phyloP scores from a whole-genome alignment of 2,329 filamentous ascomycete genomes.

The Blumeriella jaapii region DNA sequence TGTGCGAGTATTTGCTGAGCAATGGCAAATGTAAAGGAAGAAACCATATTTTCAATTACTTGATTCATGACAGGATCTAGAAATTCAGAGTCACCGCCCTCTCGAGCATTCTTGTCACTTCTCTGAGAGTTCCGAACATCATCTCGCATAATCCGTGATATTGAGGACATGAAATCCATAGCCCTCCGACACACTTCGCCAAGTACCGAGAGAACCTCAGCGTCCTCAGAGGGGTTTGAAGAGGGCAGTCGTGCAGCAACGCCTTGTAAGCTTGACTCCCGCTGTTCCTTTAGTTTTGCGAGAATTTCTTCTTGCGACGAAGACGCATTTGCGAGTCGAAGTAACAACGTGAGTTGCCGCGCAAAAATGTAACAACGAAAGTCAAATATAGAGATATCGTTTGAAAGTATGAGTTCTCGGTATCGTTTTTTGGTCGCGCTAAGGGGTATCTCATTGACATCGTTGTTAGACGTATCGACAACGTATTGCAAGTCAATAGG shows the following conservation, averaged over 20 bases:
- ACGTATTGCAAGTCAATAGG: conserved; percentile 40
- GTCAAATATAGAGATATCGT: conserved; percentile 92
- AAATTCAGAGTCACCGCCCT: conserved; percentile 22
- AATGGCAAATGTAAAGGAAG: conserved; percentile 67
- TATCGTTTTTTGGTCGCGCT: conserved; percentile 66
- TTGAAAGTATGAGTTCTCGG: conserved; percentile 81
- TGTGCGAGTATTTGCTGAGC: conserved; percentile 67
- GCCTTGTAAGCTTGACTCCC: conserved; percentile 45
- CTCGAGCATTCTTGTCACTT: conserved; percentile 12
- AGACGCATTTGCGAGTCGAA: conserved; percentile 68
- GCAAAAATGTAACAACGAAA: conserved; percentile 91
- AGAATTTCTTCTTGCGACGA: conserved; percentile 51
- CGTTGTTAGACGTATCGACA: conserved; percentile 26
- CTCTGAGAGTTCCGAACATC: conserved; percentile 58
- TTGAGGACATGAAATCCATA: conserved; percentile 71
- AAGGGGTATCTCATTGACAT: conserved; percentile 47
- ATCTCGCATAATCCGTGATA: conserved; percentile 66
- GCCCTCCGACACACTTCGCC: conserved; percentile 77
- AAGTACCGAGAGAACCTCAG: conserved; percentile 68
- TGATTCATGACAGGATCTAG: conserved; percentile 33
- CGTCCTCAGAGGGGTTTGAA: conserved; percentile 41
- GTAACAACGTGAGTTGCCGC: conserved; percentile 69
- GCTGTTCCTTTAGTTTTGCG: conserved; percentile 49
- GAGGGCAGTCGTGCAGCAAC: conserved; percentile 41
- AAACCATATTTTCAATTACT: conserved; percentile 61